Conservation (phyloP, 2,329 filamentous ascomycete genomes). For the Cordyceps farinosa region DNA sequence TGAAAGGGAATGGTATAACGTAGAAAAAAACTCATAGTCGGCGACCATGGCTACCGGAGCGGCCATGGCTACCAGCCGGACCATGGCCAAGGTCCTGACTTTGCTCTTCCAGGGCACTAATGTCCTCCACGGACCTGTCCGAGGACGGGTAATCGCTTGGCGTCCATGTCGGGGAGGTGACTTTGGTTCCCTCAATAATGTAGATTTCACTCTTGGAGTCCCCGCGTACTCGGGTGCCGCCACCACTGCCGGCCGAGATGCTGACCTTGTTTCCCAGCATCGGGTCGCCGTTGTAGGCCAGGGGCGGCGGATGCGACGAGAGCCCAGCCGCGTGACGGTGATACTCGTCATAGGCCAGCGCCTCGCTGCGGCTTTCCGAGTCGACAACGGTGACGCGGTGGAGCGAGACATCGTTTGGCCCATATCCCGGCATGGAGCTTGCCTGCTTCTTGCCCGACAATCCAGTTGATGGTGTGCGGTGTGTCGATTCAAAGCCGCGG, state of each 20-base stretch:
- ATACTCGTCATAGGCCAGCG: constrained; percentile 22
- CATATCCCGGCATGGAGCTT: constrained; percentile 32
- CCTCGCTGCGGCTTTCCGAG: constrained; percentile 21
- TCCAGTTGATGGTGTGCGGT: constrained; percentile 31
- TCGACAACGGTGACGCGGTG: constrained; percentile 26
- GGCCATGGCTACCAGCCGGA: not conserved
- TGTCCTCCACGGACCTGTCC: constrained; percentile 27
- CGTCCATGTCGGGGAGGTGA: constrained; percentile 24
- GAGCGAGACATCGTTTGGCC: constrained; percentile 36
- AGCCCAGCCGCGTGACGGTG: constrained; percentile 13
- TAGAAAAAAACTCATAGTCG: not conserved
- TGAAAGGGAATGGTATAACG: not conserved
- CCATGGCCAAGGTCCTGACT: constrained; percentile 26
- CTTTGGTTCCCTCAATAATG: constrained; percentile 32
- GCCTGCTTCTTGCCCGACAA: constrained; percentile 28
- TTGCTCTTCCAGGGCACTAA: constrained; percentile 32
- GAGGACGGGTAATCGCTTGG: constrained; percentile 22
- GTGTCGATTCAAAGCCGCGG: constrained; percentile 43
- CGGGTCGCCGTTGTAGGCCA: constrained; percentile 12
- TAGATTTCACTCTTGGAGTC: constrained; percentile 35
- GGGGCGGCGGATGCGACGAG: not conserved
- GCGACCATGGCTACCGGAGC: not conserved
- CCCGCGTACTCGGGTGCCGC: constrained; percentile 14
- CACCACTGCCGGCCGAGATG: not conserved
- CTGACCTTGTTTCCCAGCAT: constrained; percentile 10